Conservation (phyloP, 805 yeast genomes). For the Yamadazyma sp. region DNA sequence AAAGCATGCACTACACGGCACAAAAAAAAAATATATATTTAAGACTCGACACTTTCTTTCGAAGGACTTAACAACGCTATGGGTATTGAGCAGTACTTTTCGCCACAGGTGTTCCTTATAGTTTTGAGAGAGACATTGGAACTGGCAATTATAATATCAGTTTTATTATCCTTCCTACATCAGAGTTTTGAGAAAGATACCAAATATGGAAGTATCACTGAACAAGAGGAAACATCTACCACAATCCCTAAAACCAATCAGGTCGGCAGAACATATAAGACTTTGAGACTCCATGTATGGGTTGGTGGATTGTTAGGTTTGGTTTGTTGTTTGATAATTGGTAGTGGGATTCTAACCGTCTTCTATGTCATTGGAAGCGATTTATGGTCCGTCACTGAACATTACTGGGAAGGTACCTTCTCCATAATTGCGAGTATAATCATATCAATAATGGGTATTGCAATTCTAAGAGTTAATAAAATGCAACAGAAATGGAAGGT, state of each 20-base stretch:
- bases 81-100: slow-evolving; percentile 44
- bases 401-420: slow-evolving; percentile 47
- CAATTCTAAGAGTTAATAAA: slow-evolving; percentile 40
- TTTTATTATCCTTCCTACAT: slow-evolving; percentile 64
- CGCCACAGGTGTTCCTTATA: slow-evolving; percentile 72
- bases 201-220: neutral
- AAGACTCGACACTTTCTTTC: too few relatives aligned
- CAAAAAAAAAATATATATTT: too few relatives aligned
- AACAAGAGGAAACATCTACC: neutral
- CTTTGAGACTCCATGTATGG: slow-evolving; percentile 41
- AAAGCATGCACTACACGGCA: slow-evolving; percentile 1
- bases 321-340: slow-evolving; percentile 36
- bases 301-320: slow-evolving; percentile 42
- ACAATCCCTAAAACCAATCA: neutral
- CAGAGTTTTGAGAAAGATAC: slow-evolving; percentile 39
- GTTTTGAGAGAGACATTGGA: slow-evolving; percentile 72
- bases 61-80: too few relatives aligned
- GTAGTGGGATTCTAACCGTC: slow-evolving; percentile 34
- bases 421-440: slow-evolving; percentile 43
- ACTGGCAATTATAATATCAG: slow-evolving; percentile 73
- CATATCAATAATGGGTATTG: slow-evolving; percentile 45
- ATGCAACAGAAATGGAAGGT: slow-evolving; percentile 45
- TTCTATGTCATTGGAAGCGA: slow-evolving; percentile 43
- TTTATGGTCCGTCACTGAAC: slow-evolving; percentile 45
- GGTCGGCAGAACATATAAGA: slow-evolving; percentile 11